A percentile compares a stretch with the other conserved stretches of the same genome.
These are phyloP conservation scores for Endocalyx cinctus DNA, from an alignment of 2,329 filamentous ascomycete species.

Conservation along the genomic window DNA sequence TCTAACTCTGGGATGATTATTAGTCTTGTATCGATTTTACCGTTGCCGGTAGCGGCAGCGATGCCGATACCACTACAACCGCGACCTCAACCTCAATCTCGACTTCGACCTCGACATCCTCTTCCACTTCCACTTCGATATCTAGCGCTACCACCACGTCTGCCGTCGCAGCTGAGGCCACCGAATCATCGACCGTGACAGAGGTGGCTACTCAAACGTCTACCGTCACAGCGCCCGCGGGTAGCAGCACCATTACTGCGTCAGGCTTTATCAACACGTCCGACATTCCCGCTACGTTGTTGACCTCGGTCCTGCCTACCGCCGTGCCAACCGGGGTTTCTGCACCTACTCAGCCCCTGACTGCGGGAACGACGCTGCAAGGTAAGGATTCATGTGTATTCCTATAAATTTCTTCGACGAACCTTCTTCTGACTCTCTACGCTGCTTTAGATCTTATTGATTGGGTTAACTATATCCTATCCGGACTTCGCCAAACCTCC, in stretches of 20 bases:
- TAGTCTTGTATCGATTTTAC: slow-evolving; percentile 10
- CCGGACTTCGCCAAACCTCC: background rate
- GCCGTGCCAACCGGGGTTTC: background rate
- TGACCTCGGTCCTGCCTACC: background rate
- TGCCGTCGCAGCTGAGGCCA: background rate
- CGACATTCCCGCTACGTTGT: background rate
- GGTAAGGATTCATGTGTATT: background rate
- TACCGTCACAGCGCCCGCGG: background rate
- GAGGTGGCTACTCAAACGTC: background rate
- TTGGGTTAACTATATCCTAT: slow-evolving; percentile 1
- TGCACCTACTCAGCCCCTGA: background rate
- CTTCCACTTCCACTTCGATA: background rate
- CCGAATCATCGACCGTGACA: too few species aligned
- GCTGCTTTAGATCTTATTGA: background rate
- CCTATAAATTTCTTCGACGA: background rate
- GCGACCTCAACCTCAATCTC: background rate
- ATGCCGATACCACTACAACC: background rate
- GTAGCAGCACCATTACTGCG: background rate
- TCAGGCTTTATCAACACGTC: slow-evolving; percentile 1
- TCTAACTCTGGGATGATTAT: too few species aligned
- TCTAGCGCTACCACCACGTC: background rate
- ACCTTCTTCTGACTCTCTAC: background rate
- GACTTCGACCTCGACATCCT: background rate
- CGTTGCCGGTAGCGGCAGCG: slow-evolving; percentile 4
- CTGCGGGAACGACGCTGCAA: slow-evolving; percentile 1